Evolutionary conservation across 768 basidiomycete species (phyloP).

Genomic region (Boletus edulis): DNA sequence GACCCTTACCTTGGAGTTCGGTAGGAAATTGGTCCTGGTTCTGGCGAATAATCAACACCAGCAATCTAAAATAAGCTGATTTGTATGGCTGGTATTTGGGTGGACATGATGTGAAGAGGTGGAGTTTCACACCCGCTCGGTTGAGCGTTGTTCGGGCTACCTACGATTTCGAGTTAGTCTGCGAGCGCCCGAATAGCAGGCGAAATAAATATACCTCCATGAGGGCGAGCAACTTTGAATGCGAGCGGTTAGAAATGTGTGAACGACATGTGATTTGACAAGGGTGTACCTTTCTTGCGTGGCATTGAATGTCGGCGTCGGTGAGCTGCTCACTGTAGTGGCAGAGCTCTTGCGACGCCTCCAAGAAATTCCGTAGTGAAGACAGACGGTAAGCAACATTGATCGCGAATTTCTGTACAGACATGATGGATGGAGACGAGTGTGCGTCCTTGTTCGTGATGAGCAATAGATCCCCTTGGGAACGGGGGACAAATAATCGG

Average conservation of each 20-base stretch:
- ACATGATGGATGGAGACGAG: constrained; percentile 13
- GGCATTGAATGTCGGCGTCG: constrained; percentile 19
- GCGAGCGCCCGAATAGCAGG: neutral
- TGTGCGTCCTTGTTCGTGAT: constrained; percentile 12
- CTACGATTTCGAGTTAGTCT: constrained; percentile 27
- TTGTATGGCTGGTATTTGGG: constrained; percentile 40
- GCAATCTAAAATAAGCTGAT: constrained; percentile 47
- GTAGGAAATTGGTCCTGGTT: constrained; percentile 27
- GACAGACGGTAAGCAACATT: constrained; percentile 29
- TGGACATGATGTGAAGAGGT: constrained; percentile 47
- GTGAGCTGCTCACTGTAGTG: constrained; percentile 16
- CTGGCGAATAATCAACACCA: constrained; percentile 38
- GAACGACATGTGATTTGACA: neutral
- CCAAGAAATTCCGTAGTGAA: constrained; percentile 29
- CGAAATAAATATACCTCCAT: constrained; percentile 44
- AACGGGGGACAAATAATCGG: constrained; percentile 13
- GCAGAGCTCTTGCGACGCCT: constrained; percentile 28
- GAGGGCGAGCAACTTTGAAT: constrained; percentile 45
- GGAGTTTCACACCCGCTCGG: constrained; percentile 39
- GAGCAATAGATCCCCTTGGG: constrained; percentile 16
- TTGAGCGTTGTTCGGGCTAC: constrained; percentile 47
- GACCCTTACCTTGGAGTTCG: constrained; percentile 27
- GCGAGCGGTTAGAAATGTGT: constrained; percentile 2
- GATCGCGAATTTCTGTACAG: constrained; percentile 27
- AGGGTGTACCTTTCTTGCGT: constrained; percentile 28